Base-by-base conservation (phyloP, 768 basidiomycete species). In the Leccinum obscurum region DNA sequence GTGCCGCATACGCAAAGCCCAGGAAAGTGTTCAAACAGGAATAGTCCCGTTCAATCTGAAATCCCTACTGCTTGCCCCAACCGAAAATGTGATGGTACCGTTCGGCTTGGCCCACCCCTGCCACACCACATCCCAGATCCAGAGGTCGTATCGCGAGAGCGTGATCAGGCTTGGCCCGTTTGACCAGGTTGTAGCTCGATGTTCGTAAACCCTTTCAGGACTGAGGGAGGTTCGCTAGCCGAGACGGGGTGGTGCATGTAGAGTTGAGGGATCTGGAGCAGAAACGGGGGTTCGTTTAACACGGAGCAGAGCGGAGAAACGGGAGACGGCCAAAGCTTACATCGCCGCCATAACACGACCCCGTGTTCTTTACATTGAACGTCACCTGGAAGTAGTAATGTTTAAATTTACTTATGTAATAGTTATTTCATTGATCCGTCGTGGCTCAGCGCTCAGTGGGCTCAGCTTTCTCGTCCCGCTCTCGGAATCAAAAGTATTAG, bases 101-200 rank as follows among this genome's bases (percentile, higher is more conserved):
- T 73, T 66, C 1, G 92, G 91, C 63, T 81, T 84, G 61, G 77
- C 77, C 92, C 93, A 94, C 3, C 88, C 85, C 72, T 94, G 92
- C 26, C 78, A 77, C 10, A 73, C 81, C 1, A 81, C 83, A 70
- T 93, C 89, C 93, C 91, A 93, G 56, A 90, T 80, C 20, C 84
- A 88, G 64, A 91, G 66, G 64, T 89, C 87, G 65, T 90, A 86
- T 37, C 87, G 78, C 13, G 89, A 86, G 34, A 92, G 76, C 8
- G 77, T 80, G 64, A 92, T 79, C 6, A 79, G 2, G 85, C 84
- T 8, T 62, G 70, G 59, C 70, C 70, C 26, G 69, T 79, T 67
- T 85, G 70, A 2, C 83, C 83, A 1, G 85, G 79, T 2, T 66
- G 53, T 1, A 89, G 62, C 9, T 78, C 76, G 34, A 86, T 74